Evolutionary conservation across 495 filamentous ascomycete species (phyloP).

Genomic region (Penicillium malachiteum): DNA sequence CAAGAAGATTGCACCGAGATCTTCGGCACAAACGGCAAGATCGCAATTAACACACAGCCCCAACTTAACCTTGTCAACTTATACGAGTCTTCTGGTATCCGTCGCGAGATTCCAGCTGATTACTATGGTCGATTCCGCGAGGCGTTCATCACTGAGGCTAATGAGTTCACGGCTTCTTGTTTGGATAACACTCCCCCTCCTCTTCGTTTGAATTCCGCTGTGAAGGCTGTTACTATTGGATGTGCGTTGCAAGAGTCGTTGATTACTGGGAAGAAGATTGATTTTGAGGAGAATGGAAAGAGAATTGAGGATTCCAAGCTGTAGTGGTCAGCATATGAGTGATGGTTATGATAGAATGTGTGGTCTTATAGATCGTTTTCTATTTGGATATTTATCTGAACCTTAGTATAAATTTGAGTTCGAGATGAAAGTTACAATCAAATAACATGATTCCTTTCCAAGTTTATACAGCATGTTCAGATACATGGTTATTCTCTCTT

Average conservation of each 20-base stretch:
- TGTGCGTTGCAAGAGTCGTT: conserved; percentile 37
- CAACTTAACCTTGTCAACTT: conserved; percentile 48
- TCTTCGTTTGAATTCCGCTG: conserved; percentile 33
- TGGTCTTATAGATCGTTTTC: background rate
- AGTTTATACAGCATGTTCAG: no score
- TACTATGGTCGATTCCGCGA: conserved; percentile 58
- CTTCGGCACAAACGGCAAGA: conserved; percentile 55
- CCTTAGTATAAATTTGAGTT: no score
- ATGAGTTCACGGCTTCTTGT: conserved; percentile 53
- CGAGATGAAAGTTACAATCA: no score
- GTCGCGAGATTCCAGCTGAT: conserved; percentile 51
- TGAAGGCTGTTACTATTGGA: conserved; percentile 35
- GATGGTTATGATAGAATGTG: background rate
- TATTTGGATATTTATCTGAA: no score
- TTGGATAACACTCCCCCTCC: conserved; percentile 51
- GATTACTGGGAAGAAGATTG: conserved; percentile 35
- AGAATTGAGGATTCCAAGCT: conserved; percentile 8
- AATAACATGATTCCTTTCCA: no score
- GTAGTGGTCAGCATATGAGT: background rate
- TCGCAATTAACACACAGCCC: conserved; percentile 54
- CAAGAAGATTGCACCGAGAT: conserved; percentile 59
- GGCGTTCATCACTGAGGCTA: conserved; percentile 58
- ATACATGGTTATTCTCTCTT: no score
- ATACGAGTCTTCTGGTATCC: conserved; percentile 43
- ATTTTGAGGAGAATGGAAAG: conserved; percentile 34